These are phyloP conservation scores for Suhomyces vadensis DNA, from an alignment of 805 yeast genomes.

Conservation along the genomic window DNA sequence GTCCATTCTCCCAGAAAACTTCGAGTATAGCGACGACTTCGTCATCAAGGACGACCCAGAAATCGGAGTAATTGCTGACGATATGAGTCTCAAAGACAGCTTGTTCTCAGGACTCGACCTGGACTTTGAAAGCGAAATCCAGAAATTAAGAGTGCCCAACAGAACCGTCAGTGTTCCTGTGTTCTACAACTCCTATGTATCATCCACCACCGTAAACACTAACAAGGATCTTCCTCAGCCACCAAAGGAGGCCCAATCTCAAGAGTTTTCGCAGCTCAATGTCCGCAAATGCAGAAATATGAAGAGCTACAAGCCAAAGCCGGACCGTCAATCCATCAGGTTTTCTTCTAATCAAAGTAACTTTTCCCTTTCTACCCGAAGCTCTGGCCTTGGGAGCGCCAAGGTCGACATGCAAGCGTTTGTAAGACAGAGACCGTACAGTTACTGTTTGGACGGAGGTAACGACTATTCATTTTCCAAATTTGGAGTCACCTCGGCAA, in stretches of 20 bases:
- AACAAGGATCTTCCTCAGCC: conserved; percentile 6
- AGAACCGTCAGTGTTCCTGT: conserved; percentile 9
- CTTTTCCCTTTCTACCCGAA: background rate
- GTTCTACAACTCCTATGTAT: background rate
- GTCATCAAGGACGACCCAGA: conserved; percentile 2
- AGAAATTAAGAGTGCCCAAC: conserved; percentile 1
- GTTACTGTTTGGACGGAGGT: conserved; percentile 27
- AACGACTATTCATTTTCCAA: conserved; percentile 20
- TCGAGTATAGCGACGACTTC: background rate
- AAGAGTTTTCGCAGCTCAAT: background rate
- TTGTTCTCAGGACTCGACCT: conserved; percentile 7
- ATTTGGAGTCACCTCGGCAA: background rate
- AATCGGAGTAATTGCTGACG: background rate
- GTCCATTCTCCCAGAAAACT: conserved; percentile 3
- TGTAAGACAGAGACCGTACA: conserved; percentile 30
- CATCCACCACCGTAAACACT: conserved; percentile 5
- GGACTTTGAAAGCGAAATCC: conserved; percentile 4
- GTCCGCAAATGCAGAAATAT: conserved; percentile 10
- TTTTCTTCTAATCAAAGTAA: conserved; percentile 4
- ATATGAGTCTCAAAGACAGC: conserved; percentile 6
- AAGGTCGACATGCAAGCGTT: conserved; percentile 17
- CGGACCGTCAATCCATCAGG: conserved; percentile 1
- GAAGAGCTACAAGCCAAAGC: conserved; percentile 8
- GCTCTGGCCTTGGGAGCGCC: conserved; percentile 6
- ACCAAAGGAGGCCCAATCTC: background rate